Percentiles rank a stretch among this genome's conserved stretches.
Evolutionary conservation across 805 yeast genomes (phyloP).

Genomic region (Wickerhamiella parazyma): DNA sequence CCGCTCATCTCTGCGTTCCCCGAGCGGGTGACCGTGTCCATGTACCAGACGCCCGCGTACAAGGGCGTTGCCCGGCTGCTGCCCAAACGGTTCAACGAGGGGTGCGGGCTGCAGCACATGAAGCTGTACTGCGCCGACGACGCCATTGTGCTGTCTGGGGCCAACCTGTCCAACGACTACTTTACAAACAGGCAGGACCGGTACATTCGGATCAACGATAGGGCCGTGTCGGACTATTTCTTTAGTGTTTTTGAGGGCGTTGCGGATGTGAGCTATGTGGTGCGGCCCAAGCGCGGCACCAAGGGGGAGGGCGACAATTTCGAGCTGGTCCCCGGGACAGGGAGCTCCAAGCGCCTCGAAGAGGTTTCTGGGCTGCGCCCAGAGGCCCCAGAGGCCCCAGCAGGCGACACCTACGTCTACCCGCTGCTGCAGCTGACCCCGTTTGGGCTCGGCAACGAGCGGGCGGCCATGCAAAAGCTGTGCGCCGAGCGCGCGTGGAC

Average conservation of each 20-base stretch:
- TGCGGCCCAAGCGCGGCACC: slow-evolving; percentile 31
- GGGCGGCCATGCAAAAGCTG: slow-evolving; percentile 38
- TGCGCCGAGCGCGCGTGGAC: slow-evolving; percentile 48
- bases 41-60: slow-evolving; percentile 83
- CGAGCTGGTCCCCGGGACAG: slow-evolving; percentile 26
- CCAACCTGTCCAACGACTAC: slow-evolving; percentile 81
- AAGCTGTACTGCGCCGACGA: slow-evolving; percentile 90
- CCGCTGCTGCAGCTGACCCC: slow-evolving; percentile 91
- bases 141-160: slow-evolving; percentile 79
- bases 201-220: slow-evolving; percentile 57
- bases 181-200: slow-evolving; percentile 92
- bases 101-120: slow-evolving; percentile 92
- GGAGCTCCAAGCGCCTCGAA: no score
- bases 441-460: slow-evolving; percentile 70
- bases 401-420: slow-evolving; percentile 51
- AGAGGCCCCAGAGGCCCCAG: slow-evolving; percentile 13
- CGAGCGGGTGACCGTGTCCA: slow-evolving; percentile 58
- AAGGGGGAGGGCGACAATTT: slow-evolving; percentile 37
- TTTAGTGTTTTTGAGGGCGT: slow-evolving; percentile 55
- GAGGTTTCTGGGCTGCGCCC: background rate
- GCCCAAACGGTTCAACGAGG: slow-evolving; percentile 82
- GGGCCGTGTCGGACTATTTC: slow-evolving; percentile 55
- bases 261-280: slow-evolving; percentile 54
- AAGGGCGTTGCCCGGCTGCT: slow-evolving; percentile 50
- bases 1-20: slow-evolving; percentile 47